Evolutionary conservation across 352 stramenopile genomes (phyloP).

Genomic region (Globisporangium polare): DNA sequence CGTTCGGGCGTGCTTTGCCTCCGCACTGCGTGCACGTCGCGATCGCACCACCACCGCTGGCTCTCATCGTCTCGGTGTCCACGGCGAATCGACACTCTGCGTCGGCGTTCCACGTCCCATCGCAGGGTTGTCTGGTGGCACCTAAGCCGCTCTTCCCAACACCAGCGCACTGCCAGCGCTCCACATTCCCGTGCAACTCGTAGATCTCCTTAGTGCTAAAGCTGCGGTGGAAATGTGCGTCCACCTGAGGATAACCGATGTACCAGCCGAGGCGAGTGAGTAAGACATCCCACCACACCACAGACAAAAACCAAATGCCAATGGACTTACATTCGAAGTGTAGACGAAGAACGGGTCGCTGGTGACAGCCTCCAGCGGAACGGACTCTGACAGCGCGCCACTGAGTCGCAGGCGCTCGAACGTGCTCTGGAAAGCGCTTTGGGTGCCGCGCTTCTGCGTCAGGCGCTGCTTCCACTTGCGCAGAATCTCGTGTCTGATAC

Average conservation of each 20-base stretch:
- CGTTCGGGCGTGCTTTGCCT: constrained; percentile 69
- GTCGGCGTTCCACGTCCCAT: constrained; percentile 54
- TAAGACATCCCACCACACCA: no score
- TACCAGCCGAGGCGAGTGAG: no score
- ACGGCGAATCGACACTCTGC: constrained; percentile 56
- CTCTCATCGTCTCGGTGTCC: constrained; percentile 60
- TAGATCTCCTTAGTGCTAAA: constrained; percentile 80
- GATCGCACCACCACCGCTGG: constrained; percentile 25
- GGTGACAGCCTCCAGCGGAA: constrained; percentile 28
- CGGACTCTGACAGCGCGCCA: constrained; percentile 25
- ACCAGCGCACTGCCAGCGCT: constrained; percentile 73
- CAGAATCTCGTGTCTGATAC: constrained; percentile 49
- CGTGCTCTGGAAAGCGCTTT: constrained; percentile 28
- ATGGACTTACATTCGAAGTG: constrained; percentile 84
- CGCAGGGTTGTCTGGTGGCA: constrained; percentile 30
- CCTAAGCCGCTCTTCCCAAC: constrained; percentile 24
- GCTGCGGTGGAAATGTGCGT: constrained; percentile 81
- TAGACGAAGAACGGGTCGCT: constrained; percentile 88
- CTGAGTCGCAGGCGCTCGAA: constrained; percentile 36
- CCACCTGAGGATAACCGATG: no score
- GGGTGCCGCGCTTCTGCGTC: constrained; percentile 10
- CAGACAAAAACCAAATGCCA: background rate
- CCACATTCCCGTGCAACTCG: constrained; percentile 86
- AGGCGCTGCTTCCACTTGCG: constrained; percentile 46
- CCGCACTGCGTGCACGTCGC: constrained; percentile 54